Conservation (phyloP, 352 stramenopile species). For the Phytophthora palmivora region DNA sequence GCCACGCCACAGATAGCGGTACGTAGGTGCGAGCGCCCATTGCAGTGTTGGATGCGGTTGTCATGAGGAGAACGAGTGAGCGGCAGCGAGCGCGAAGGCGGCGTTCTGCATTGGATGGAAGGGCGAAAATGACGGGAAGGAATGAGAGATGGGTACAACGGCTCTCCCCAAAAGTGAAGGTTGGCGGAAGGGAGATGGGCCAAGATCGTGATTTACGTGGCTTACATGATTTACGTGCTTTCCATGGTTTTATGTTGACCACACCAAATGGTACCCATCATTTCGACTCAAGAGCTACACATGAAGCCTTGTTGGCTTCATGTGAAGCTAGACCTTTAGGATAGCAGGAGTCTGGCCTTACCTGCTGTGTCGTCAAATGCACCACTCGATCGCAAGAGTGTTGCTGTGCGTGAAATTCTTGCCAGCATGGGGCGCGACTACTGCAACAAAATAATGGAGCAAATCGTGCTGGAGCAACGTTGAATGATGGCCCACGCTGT, state of each 20-base stretch:
- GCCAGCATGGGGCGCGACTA: neutral
- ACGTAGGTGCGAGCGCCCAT: slow-evolving; percentile 16
- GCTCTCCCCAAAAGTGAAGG: slow-evolving; percentile 1
- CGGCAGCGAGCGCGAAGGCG: neutral
- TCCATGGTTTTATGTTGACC: neutral
- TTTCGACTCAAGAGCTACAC: neutral
- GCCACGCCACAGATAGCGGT: slow-evolving; percentile 34
- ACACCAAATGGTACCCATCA: neutral
- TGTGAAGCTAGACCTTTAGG: too few species aligned
- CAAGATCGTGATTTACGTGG: too few species aligned
- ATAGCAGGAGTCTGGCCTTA: too few species aligned
- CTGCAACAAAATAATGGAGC: neutral
- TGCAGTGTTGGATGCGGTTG: slow-evolving; percentile 4
- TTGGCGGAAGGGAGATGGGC: slow-evolving; percentile 1
- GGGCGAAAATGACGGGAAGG: neutral
- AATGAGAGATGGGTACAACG: neutral
- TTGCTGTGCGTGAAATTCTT: neutral
- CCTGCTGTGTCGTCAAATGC: neutral
- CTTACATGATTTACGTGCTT: too few species aligned
- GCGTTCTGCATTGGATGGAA: neutral
- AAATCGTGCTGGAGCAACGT: neutral
- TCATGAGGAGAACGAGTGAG: slow-evolving; percentile 2
- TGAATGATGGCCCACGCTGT: neutral
- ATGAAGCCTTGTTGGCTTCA: too few species aligned
- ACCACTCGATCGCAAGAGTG: neutral